Base-by-base conservation (phyloP, 352 stramenopile genomes). In the Phytophthora tentaculata region DNA sequence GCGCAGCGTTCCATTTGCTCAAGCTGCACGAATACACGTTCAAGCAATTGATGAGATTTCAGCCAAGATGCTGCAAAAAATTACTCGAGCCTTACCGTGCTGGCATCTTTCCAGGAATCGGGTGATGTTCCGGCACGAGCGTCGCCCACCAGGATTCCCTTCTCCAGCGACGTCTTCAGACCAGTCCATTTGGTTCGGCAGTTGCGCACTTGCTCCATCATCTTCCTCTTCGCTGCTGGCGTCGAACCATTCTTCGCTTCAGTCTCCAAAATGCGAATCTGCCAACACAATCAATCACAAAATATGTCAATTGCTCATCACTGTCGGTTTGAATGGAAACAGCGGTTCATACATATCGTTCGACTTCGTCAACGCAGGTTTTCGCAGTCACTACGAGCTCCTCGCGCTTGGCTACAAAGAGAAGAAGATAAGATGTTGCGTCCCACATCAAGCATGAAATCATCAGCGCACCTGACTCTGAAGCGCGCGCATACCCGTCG, bases 221-320 rank as follows among this genome's bases (percentile, higher is more conserved):
- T 80, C 61, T 83, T 83, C 32, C 79, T 76, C 54, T 85, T 90
- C 5, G 45, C 59, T 2, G 56, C 43, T 37, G 65, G 56, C 16
- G 43, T 72, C 35, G 65, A 37, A 1, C 69, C 72, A 14, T 73
- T 78, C 29, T 81, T 82, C 24, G 68, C 74, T 59, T 90, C 80
- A 59, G 85, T 88, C 57, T 90, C 84, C 29, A 92, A 51, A 37
- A 92, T 70, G 29, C 82, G 84, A 48, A 90, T 73, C 84, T 92
- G 26, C 23, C 24, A 57, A 23, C 3, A 54, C 32, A 23, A 56
- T 56, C 6, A 7, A 32, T 10, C n/a, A 14, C 23, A 14, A 79
- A 56, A 19, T 2, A 56, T 35, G 19, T 67, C 6, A 75, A 19
- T 19, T 17, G 59, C 10, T 43, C 28, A 55, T 7, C 39, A 61